phyloP scores from a whole-genome alignment of 1,284 basidiomycete species.

The Rhizopogon parksii region DNA sequence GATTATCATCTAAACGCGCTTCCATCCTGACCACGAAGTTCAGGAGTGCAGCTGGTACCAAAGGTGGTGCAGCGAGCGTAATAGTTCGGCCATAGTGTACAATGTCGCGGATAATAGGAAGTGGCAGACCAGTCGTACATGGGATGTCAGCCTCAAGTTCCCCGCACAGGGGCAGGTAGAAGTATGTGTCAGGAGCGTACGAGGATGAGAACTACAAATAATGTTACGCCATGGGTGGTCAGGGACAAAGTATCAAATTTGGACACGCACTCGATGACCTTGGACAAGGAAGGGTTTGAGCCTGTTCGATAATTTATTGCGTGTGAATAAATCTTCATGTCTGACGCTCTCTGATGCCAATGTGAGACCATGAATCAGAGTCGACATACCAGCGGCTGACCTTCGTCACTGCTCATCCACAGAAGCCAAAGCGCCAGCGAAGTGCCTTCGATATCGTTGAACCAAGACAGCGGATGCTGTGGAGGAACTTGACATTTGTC shows the following conservation, averaged over 20 bases:
- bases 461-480: slow-evolving; percentile 16
- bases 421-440: slow-evolving; percentile 49
- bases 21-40: slow-evolving; percentile 32
- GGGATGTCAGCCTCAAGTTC: slow-evolving; percentile 15
- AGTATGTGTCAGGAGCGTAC: slow-evolving; percentile 34
- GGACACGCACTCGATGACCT: slow-evolving; percentile 30
- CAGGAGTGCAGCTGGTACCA: slow-evolving; percentile 34
- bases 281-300: slow-evolving; percentile 28
- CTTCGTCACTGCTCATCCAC: slow-evolving; percentile 46
- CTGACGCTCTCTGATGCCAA: slow-evolving; percentile 16
- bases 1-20: slow-evolving; percentile 24
- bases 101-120: slow-evolving; percentile 27
- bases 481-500: slow-evolving; percentile 5
- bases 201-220: slow-evolving; percentile 34
- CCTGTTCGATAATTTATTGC: slow-evolving; percentile 22
- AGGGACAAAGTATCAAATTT: neutral
- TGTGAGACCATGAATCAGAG: slow-evolving; percentile 13
- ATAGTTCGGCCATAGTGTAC: slow-evolving; percentile 36
- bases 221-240: slow-evolving; percentile 4
- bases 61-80: slow-evolving; percentile 32
- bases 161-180: slow-evolving; percentile 32
- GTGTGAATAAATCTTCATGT: slow-evolving; percentile 15
- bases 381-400: slow-evolving; percentile 25
- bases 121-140: slow-evolving; percentile 25
- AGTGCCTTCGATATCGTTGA: slow-evolving; percentile 29